A percentile compares a stretch with the other conserved stretches of the same genome.
Conservation (phyloP, 345 rosid species). For the Conringia planisiliqua region DNA sequence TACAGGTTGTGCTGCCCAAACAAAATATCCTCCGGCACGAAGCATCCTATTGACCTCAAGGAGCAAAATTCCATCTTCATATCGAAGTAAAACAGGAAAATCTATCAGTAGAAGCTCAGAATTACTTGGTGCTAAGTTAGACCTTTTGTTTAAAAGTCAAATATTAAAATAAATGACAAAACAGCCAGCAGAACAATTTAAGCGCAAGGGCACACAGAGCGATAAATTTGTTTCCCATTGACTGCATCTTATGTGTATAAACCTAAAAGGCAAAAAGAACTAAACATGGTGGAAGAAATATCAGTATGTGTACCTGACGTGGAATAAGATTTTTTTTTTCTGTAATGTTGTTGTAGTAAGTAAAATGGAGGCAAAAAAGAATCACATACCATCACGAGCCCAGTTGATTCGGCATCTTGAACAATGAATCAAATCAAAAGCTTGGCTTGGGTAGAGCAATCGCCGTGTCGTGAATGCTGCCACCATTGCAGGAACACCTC, state of each 20-base stretch:
- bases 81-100: not conserved
- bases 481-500: constrained; percentile 98
- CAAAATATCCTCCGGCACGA: constrained; percentile 92
- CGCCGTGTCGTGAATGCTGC: constrained; percentile 88
- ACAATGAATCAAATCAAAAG: constrained; percentile 94
- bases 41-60: constrained; percentile 97
- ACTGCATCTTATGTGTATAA: too few species aligned
- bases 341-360: not conserved
- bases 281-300: too few species aligned
- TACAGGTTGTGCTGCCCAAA: constrained; percentile 99
- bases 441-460: constrained; percentile 85
- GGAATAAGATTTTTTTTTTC: not conserved
- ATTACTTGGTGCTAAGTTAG: not conserved
- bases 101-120: constrained; percentile 1
- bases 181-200: too few species aligned
- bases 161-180: too few species aligned
- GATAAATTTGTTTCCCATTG: too few species aligned
- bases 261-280: too few species aligned
- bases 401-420: constrained; percentile 98
- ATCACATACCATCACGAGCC: constrained; percentile 88
- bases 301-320: not conserved
- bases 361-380: constrained; percentile 4
- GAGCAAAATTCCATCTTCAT: constrained; percentile 86
- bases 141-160: not conserved
- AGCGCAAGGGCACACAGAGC: too few species aligned